phyloP scores from a whole-genome alignment of 75 land plant genomes.

The Pinus taeda region DNA sequence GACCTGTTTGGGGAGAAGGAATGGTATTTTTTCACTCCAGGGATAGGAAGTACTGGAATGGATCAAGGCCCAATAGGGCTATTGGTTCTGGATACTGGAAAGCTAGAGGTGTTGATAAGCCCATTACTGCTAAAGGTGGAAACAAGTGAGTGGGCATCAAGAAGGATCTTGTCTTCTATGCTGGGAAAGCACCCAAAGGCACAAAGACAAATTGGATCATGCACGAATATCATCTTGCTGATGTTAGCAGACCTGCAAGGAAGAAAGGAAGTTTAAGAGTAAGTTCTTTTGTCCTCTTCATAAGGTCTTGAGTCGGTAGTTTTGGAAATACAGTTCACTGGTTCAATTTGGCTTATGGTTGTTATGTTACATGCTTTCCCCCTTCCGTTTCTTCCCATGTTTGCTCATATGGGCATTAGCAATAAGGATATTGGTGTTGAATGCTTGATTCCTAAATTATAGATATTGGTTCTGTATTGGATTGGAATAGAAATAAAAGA shows the following conservation, averaged over 20 bases:
- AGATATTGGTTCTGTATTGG: too few species aligned
- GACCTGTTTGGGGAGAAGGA: conserved; percentile 11
- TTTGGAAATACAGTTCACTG: too few species aligned
- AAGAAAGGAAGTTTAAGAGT: conserved; percentile 12
- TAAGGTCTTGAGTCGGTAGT: too few species aligned
- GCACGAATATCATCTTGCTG: conserved; percentile 17
- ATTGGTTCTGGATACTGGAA: conserved; percentile 16
- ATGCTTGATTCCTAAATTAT: too few species aligned
- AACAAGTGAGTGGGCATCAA: conserved; percentile 8
- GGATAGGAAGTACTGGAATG: conserved; percentile 15
- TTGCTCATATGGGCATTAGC: too few species aligned
- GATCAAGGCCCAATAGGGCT: conserved; percentile 17
- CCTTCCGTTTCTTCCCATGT: too few species aligned
- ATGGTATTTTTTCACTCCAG: conserved; percentile 14
- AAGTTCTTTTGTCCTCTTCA: background rate
- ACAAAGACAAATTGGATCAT: conserved; percentile 15
- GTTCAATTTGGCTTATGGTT: too few species aligned
- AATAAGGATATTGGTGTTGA: too few species aligned
- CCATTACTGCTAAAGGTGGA: conserved; percentile 9
- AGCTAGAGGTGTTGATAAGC: conserved; percentile 14
- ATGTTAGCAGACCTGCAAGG: background rate
- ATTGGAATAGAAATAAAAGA: too few species aligned
- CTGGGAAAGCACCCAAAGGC: conserved; percentile 18
- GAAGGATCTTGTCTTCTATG: conserved; percentile 22
- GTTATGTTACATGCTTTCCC: background rate